Percentiles rank a stretch among this genome's conserved stretches.
These are phyloP conservation scores for Gillenia trifoliata DNA, from an alignment of 306 rosid genomes.

Conservation along the genomic window DNA sequence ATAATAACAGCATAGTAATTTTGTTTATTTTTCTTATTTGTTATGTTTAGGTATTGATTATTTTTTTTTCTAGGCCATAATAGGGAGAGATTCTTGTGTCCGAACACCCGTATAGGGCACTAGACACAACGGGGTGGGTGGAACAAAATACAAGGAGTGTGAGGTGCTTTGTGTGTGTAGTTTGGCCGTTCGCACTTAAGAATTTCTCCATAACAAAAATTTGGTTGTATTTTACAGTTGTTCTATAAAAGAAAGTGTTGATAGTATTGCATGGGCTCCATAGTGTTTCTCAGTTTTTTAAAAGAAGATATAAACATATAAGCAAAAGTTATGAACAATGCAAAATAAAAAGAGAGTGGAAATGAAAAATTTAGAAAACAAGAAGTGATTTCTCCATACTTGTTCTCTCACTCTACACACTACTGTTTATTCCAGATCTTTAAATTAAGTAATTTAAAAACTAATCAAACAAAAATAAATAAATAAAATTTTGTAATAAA, in stretches of 20 bases:
- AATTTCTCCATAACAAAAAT: neutral
- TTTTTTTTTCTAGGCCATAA: slow-evolving; percentile 26
- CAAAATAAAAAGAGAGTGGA: neutral
- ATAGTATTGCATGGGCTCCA: neutral
- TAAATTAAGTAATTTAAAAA: no score
- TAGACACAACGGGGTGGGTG: neutral
- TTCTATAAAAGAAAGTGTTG: slow-evolving; percentile 4
- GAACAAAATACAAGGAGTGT: neutral
- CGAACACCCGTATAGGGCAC: neutral
- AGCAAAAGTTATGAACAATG: no score
- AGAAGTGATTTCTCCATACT: no score
- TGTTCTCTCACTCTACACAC: no score
- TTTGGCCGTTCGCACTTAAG: neutral
- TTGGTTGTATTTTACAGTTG: slow-evolving; percentile 33
- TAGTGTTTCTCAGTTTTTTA: neutral
- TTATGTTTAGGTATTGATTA: slow-evolving; percentile 16
- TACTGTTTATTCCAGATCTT: no score
- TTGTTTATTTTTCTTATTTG: neutral
- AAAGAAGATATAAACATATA: no score
- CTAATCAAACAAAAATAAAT: neutral
- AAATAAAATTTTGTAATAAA: neutral
- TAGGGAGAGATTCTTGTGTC: neutral
- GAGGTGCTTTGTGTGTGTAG: neutral
- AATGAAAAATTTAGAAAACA: no score
- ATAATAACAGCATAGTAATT: slow-evolving; percentile 13